phyloP scores from a whole-genome alignment of 805 yeast genomes.

The Barnettozyma salicaria region DNA sequence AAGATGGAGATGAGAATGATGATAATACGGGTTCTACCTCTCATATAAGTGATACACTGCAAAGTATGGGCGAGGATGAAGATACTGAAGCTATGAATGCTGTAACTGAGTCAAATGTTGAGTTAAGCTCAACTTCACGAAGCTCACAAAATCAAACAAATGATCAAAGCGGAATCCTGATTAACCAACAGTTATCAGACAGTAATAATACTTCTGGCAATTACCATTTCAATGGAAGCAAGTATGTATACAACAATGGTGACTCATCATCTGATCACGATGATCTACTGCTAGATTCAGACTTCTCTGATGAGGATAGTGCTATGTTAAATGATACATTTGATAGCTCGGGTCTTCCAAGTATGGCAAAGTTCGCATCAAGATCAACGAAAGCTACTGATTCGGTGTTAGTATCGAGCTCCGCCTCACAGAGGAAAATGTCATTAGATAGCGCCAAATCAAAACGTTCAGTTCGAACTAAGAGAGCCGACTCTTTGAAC shows the following conservation, averaged over 20 bases:
- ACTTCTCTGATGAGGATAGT: conserved; percentile 34
- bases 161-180: conserved; percentile 19
- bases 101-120: not conserved
- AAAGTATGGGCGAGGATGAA: too few species aligned
- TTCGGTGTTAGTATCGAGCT: too few species aligned
- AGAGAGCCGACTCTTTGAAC: conserved; percentile 16
- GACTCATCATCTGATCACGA: conserved; percentile 29
- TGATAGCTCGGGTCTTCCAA: conserved; percentile 28
- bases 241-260: conserved; percentile 15
- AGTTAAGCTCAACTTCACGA: not conserved
- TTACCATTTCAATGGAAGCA: conserved; percentile 13
- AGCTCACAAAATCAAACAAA: not conserved
- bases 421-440: conserved; percentile 13
- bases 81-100: conserved; percentile 7
- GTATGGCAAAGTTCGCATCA: conserved; percentile 13
- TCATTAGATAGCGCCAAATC: conserved; percentile 18
- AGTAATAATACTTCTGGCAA: conserved; percentile 17
- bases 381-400: too few species aligned
- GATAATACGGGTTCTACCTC: conserved; percentile 3
- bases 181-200: conserved; percentile 23
- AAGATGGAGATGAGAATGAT: conserved; percentile 10
- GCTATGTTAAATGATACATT: conserved; percentile 37
- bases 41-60: conserved; percentile 9
- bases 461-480: conserved; percentile 12
- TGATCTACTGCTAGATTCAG: conserved; percentile 26